Evolutionary conservation across 2,329 filamentous ascomycete genomes (phyloP).

Genomic region (Teratosphaeria destructans): DNA sequence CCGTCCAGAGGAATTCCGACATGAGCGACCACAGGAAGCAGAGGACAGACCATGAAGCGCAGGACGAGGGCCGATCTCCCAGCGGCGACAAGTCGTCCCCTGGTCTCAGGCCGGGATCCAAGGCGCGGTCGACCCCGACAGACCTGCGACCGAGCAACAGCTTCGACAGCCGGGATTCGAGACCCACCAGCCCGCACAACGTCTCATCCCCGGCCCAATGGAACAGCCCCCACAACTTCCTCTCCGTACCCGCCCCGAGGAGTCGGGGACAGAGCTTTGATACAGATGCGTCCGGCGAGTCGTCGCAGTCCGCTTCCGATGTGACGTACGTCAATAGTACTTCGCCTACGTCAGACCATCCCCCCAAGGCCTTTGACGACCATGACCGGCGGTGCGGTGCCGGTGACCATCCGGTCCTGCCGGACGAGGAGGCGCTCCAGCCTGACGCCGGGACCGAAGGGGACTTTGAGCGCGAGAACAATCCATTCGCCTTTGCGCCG

Average conservation of each 20-base stretch:
- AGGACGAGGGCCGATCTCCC: constrained; percentile 18
- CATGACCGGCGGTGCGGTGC: constrained; percentile 15
- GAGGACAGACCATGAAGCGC: constrained; percentile 17
- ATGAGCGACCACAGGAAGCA: constrained; percentile 25
- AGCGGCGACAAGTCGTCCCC: constrained; percentile 10
- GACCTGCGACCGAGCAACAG: constrained; percentile 48
- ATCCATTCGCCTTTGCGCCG: constrained; percentile 74
- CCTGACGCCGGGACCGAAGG: constrained; percentile 66
- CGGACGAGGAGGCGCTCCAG: constrained; percentile 57
- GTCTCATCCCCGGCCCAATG: constrained; percentile 52
- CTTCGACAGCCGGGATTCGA: constrained; percentile 54
- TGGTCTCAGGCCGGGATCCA: constrained; percentile 10
- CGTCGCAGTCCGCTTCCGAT: constrained; percentile 47
- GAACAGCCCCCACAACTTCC: constrained; percentile 46
- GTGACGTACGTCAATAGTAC: constrained; percentile 48
- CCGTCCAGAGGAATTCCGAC: constrained; percentile 30
- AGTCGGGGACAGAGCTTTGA: constrained; percentile 58
- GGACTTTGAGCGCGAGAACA: constrained; percentile 66
- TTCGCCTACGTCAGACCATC: constrained; percentile 22
- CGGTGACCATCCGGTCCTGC: constrained; percentile 44
- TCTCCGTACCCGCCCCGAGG: constrained; percentile 53
- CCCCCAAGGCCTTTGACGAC: constrained; percentile 18
- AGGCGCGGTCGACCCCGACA: constrained; percentile 22
- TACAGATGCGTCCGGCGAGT: constrained; percentile 47
- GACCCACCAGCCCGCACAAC: constrained; percentile 58